A percentile compares a stretch with the other conserved stretches of the same genome.
Conservation (phyloP, 2,329 filamentous ascomycete species). For the Aspergillus sp. region DNA sequence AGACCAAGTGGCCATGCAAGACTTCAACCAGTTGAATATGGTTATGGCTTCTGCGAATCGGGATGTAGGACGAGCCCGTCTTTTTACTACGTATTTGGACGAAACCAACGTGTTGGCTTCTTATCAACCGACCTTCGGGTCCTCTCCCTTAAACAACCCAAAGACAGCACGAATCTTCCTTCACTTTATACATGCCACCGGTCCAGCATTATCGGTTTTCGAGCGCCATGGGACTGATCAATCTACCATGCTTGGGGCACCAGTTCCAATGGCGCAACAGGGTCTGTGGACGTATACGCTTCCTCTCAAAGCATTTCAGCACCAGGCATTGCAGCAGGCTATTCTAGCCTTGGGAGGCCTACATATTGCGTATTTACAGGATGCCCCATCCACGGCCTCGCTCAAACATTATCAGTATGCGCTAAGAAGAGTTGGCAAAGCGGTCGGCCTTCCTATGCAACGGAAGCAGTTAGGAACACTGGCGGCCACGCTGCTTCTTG, state of each 20-base stretch:
- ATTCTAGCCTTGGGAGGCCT: slow-evolving; percentile 85
- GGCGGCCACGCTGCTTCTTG: slow-evolving; percentile 82
- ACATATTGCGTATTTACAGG: slow-evolving; percentile 81
- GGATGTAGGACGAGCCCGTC: slow-evolving; percentile 50
- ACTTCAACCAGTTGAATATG: slow-evolving; percentile 42
- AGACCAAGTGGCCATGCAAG: slow-evolving; percentile 36
- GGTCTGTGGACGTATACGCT: slow-evolving; percentile 71
- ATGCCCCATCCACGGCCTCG: slow-evolving; percentile 72
- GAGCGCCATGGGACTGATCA: slow-evolving; percentile 79
- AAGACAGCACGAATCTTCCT: slow-evolving; percentile 81
- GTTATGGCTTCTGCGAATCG: slow-evolving; percentile 45
- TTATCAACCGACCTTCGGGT: slow-evolving; percentile 65
- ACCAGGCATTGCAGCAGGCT: slow-evolving; percentile 85
- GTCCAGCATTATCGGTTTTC: slow-evolving; percentile 80
- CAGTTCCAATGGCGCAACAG: slow-evolving; percentile 61
- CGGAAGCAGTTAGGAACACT: slow-evolving; percentile 77
- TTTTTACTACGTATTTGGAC: slow-evolving; percentile 49
- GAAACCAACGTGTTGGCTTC: slow-evolving; percentile 57
- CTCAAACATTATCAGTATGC: slow-evolving; percentile 91
- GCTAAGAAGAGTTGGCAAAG: slow-evolving; percentile 72
- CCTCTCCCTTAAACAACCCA: slow-evolving; percentile 75
- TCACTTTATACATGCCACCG: slow-evolving; percentile 89
- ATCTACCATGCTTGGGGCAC: slow-evolving; percentile 63
- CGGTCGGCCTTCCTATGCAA: slow-evolving; percentile 67
- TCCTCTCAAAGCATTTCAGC: slow-evolving; percentile 76